Base-by-base conservation (phyloP, 2,329 filamentous ascomycete species). In the Colletotrichum shisoi region DNA sequence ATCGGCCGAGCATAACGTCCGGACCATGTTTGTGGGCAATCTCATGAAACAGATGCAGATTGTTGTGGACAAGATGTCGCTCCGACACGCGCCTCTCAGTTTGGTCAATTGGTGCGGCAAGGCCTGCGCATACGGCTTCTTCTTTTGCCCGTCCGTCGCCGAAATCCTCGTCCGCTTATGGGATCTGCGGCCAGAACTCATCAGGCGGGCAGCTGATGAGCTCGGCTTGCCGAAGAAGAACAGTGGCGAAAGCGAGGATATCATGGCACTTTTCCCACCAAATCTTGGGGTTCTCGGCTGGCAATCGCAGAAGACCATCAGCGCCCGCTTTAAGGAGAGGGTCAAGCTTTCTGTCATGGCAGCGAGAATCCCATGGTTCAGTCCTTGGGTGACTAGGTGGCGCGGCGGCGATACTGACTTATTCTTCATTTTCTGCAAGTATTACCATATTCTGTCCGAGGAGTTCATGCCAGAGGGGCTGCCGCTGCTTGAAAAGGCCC, bases 121-220 rank as follows among this genome's bases (percentile, higher is more conserved):
- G 78, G 92, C 93, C 4, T 94, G 91, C 74, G 93, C 94, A 2
- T 97, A 96, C 77, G 93, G 92, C 37, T 97, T 96, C 78, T 95
- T 94, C 79, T 97, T 96, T 73, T 94, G 92, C 34, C 92, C 93
- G 0, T 92, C 92, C 4, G 87, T 96, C 62, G 91, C 92, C 8
- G 93, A 96, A 73, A 87, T 96, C 57, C 82, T 97, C 56, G 87
- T 94, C 31, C 87, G 93, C 17, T 81, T 97, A 5, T 97, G 94
- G 93, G 87, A 87, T 44, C 83, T 92, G 21, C 87, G 88, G 2
- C 81, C 89, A 3, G 88, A 89, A 64, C 80, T 88, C 48, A 84
- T 96, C 73, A 87, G 91, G 70, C 88, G 92, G 27, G 85, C 92
- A 1, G 84, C 92, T 9, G 85, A 89, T 57, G 89, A 91, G 72